These are phyloP conservation scores for Ambrosia trifida DNA, from an alignment of 129 eudicot genomes.

Conservation along the genomic window DNA sequence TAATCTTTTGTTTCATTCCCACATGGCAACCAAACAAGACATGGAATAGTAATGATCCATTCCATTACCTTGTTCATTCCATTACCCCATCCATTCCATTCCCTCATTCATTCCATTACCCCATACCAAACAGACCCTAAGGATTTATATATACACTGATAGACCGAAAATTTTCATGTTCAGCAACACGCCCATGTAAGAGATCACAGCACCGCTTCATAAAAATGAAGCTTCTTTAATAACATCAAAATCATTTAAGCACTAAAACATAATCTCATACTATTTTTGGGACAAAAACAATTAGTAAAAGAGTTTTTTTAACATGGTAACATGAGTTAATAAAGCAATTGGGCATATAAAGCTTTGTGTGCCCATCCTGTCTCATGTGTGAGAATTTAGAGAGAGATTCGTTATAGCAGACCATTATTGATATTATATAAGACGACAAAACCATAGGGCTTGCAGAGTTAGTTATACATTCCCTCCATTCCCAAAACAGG, in stretches of 20 bases:
- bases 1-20: too few relatives aligned
- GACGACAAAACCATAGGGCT: neutral
- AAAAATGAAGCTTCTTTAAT: neutral
- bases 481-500: neutral
- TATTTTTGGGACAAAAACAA: constrained; percentile 6
- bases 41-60: too few relatives aligned
- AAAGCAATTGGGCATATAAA: constrained; percentile 11
- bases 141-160: neutral
- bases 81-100: too few relatives aligned
- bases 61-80: too few relatives aligned
- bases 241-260: constrained; percentile 4
- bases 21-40: too few relatives aligned
- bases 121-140: too few relatives aligned
- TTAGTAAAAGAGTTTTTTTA: neutral
- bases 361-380: neutral
- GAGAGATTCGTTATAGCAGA: neutral
- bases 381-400: neutral
- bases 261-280: neutral
- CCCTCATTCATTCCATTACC: neutral
- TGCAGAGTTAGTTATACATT: neutral
- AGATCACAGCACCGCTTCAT: neutral
- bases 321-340: neutral
- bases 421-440: neutral
- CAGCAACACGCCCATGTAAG: neutral
- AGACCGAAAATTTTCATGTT: constrained; percentile 1